Percentiles rank a stretch among this genome's conserved stretches.
phyloP scores from a whole-genome alignment of 2,329 filamentous ascomycete species.

The Cladosporium sp. region DNA sequence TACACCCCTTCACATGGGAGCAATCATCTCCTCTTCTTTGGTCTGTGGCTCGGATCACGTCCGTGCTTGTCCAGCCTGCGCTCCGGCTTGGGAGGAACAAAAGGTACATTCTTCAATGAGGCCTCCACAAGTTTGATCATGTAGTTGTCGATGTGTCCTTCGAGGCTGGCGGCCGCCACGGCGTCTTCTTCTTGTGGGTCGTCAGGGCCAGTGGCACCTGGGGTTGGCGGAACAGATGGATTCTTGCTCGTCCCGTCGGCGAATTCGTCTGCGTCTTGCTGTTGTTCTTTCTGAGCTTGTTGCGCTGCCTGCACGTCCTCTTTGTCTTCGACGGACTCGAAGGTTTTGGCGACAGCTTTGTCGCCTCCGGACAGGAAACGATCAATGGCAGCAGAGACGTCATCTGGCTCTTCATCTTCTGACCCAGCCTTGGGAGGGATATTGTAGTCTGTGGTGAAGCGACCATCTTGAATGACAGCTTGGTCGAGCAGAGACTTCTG shows the following conservation, averaged over 20 bases:
- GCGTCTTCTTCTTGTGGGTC: conserved; percentile 46
- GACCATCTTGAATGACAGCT: conserved; percentile 96
- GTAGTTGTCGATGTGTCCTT: conserved; percentile 68
- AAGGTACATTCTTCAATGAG: conserved; percentile 33
- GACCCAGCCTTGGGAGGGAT: conserved; percentile 32
- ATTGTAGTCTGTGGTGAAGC: conserved; percentile 89
- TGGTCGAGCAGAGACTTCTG: conserved; percentile 98
- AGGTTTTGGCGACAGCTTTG: conserved; percentile 65
- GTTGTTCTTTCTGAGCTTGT: conserved; percentile 80
- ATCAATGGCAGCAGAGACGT: conserved; percentile 81
- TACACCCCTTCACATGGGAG: conserved; percentile 13
- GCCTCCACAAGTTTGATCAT: conserved; percentile 39
- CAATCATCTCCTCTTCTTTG: conserved; percentile 33
- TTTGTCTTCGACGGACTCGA: conserved; percentile 87
- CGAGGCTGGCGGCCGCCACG: conserved; percentile 53
- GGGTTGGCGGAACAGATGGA: conserved; percentile 42
- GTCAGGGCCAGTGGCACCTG: conserved; percentile 37
- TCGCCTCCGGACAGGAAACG: conserved; percentile 70
- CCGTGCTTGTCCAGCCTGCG: conserved; percentile 39
- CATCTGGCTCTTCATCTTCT: conserved; percentile 58
- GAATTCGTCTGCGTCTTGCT: conserved; percentile 83
- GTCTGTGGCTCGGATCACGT: conserved; percentile 38
- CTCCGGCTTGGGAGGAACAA: conserved; percentile 35
- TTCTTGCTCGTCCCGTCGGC: conserved; percentile 42
- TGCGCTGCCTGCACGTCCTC: conserved; percentile 90